Base-by-base conservation (phyloP, 768 basidiomycete species). In the Russula abietina region DNA sequence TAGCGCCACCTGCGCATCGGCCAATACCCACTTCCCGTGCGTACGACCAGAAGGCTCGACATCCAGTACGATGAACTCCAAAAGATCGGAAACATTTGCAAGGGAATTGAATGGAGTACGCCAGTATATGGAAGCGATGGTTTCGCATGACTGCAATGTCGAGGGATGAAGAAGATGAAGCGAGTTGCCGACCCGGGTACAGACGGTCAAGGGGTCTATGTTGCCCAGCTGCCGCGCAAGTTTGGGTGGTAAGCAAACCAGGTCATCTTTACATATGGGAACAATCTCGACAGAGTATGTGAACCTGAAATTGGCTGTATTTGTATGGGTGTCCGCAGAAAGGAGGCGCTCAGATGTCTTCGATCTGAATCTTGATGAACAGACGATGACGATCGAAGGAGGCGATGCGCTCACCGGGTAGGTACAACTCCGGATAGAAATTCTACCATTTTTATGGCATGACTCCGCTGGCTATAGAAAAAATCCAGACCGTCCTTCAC, bases 201-300 rank as follows among this genome's bases (percentile, higher is more conserved):
- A 98, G 66, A 99, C 71, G 12, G 87, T 86, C 38, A 99, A 79
- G 1, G 91, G 93, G 65, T 80, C 85, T 76, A 99, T 96, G 78
- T 95, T 98, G 71, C 87, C 85, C 60, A 95, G 77, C 19, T 84
- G 77, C 10, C 88, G 86, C 0, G 97, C 94, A 68, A 88, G 86
- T 70, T 92, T 91, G 12, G 77, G 73, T 3, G 94, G 92, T 39
- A 99, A 80, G 72, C 91, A 93, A 24, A 98, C 89, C 30, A 99
- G 83, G 75, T 99, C 97, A 72, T 98, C 97, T 73, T 98, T 98
- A 80, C 97, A 99, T 60, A 99, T 85, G 0, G 97, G 94, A 4
- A 89, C 84, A 71, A 99, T 97, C 76, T 98, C 96, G 68, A 98
- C 91, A 5, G 95, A 97, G 79, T 93, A 98, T 5, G 94, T 93